phyloP scores from a whole-genome alignment of 106 monocot species.

The Phalaenopsis equestris region DNA sequence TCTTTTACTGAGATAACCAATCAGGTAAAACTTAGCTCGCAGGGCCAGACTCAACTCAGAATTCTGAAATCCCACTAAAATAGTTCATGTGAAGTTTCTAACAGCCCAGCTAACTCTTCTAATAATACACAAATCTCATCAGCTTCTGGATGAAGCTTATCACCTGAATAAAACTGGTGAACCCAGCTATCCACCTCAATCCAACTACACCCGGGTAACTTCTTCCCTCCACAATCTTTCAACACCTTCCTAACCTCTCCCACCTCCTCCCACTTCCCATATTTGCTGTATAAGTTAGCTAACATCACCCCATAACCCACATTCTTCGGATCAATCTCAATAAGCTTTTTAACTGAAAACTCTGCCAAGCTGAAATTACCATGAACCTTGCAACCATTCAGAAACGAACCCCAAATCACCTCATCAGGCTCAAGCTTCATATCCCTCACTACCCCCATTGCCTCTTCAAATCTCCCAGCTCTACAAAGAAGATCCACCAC shows the following conservation, averaged over 20 bases:
- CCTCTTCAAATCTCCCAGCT: conserved; percentile 72
- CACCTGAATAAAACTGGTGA: conserved; percentile 65
- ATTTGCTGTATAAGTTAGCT: conserved; percentile 78
- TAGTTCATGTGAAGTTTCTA: conserved; percentile 27
- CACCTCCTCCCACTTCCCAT: conserved; percentile 80
- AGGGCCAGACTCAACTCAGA: neutral
- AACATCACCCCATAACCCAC: conserved; percentile 59
- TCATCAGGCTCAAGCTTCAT: conserved; percentile 85
- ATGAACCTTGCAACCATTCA: conserved; percentile 81
- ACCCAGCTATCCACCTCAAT: conserved; percentile 64
- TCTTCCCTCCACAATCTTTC: conserved; percentile 56
- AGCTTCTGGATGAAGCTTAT: conserved; percentile 38
- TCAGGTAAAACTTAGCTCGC: neutral
- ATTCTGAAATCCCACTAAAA: neutral
- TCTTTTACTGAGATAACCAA: neutral
- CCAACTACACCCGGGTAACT: conserved; percentile 96
- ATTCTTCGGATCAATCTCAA: conserved; percentile 62
- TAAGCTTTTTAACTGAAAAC: conserved; percentile 47
- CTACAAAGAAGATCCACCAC: conserved; percentile 73
- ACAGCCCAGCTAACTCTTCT: conserved; percentile 28
- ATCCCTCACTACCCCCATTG: conserved; percentile 46
- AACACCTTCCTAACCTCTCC: conserved; percentile 64
- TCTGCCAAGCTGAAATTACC: conserved; percentile 51
- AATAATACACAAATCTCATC: conserved; percentile 48
- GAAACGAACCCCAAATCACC: conserved; percentile 87